Evolutionary conservation across 495 filamentous ascomycete species (phyloP).

Genomic region (Podospora pseudopauciseta): DNA sequence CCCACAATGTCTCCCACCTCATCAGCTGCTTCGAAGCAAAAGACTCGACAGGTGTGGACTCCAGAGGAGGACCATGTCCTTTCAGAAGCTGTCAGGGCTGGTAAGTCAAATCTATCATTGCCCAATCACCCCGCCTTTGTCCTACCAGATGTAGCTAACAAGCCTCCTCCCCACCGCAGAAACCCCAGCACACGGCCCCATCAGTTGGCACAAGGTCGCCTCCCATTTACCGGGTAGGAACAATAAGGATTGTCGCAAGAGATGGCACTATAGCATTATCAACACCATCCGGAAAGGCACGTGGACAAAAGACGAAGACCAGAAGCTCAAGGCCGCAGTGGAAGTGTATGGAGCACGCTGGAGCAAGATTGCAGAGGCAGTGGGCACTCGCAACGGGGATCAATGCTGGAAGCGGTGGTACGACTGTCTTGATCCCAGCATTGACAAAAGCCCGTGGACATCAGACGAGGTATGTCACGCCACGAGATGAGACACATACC

Average conservation of each 20-base stretch:
- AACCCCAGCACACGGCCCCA: conserved; percentile 25
- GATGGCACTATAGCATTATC: conserved; percentile 40
- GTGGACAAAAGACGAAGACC: conserved; percentile 41
- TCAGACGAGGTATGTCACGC: conserved; percentile 26
- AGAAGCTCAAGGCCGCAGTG: conserved; percentile 34
- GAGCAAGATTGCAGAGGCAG: conserved; percentile 32
- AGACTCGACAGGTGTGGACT: conserved; percentile 31
- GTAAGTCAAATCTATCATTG: conserved; percentile 8
- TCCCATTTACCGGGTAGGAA: conserved; percentile 37
- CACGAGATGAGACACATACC: not conserved
- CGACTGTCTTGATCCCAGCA: conserved; percentile 31
- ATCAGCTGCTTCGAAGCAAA: conserved; percentile 2
- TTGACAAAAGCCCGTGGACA: conserved; percentile 36
- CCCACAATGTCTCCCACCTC: not conserved
- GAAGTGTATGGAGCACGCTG: conserved; percentile 36
- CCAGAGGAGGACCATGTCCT: conserved; percentile 28
- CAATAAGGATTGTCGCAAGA: conserved; percentile 44
- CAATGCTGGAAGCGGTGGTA: conserved; percentile 39
- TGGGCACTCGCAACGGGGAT: conserved; percentile 34
- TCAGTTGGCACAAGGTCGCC: conserved; percentile 42
- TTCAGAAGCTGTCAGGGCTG: conserved; percentile 22
- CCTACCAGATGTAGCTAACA: not conserved
- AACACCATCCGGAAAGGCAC: conserved; percentile 40
- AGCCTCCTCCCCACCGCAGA: conserved; percentile 12
- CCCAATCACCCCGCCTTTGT: not conserved